Evolutionary conservation across 2,329 filamentous ascomycete genomes (phyloP).

Genomic region (Chalaropsis ovoidea): DNA sequence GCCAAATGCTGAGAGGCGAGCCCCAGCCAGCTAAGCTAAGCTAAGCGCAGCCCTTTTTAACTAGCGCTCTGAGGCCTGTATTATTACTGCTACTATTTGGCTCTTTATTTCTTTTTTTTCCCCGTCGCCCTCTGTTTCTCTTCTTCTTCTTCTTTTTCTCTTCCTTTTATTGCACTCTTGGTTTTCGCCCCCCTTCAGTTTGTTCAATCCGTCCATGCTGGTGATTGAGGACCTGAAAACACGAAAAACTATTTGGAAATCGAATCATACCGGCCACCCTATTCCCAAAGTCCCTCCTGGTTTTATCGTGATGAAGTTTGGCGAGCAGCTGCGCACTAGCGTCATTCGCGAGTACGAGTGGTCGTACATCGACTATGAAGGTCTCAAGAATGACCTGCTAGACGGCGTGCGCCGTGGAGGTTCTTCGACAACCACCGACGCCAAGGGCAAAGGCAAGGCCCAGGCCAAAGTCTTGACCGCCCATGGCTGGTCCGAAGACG

Average conservation of each 20-base stretch:
- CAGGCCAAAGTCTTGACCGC: conserved; percentile 35
- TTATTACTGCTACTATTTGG: conserved; percentile 14
- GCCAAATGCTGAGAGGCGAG: conserved; percentile 11
- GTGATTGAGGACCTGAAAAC: conserved; percentile 44
- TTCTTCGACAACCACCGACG: conserved; percentile 28
- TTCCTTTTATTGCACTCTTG: background rate
- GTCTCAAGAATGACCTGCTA: conserved; percentile 78
- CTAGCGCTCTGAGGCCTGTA: conserved; percentile 14
- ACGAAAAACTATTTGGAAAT: conserved; percentile 36
- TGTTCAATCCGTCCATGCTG: conserved; percentile 36
- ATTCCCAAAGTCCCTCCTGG: conserved; percentile 39
- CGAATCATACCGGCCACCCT: conserved; percentile 30
- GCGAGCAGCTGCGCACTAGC: conserved; percentile 90
- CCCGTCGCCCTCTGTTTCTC: background rate
- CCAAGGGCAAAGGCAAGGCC: conserved; percentile 29
- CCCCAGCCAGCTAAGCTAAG: conserved; percentile 13
- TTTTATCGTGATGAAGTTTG: conserved; percentile 67
- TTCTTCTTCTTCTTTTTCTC: conserved; percentile 5
- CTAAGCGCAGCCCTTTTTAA: conserved; percentile 13
- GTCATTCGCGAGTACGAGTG: conserved; percentile 95
- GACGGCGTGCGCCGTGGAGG: conserved; percentile 41
- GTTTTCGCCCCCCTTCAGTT: conserved; percentile 5
- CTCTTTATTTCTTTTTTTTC: conserved; percentile 8
- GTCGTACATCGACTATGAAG: conserved; percentile 98
- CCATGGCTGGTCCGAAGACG: conserved; percentile 74